Conservation (phyloP, 2,329 filamentous ascomycete genomes). For the Colletotrichum caudatum region DNA sequence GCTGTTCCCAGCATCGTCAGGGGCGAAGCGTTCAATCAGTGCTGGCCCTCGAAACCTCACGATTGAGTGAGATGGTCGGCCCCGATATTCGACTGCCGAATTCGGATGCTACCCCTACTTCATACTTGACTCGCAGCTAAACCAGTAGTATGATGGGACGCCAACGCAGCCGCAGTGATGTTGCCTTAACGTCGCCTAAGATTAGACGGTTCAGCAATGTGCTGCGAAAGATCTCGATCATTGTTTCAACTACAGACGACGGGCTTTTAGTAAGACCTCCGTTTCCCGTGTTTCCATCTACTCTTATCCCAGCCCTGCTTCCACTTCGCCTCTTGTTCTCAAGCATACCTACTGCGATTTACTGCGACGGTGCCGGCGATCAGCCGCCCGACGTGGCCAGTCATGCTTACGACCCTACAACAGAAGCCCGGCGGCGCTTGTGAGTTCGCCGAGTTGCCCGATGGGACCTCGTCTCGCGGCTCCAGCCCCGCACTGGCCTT, state of each 20-base stretch:
- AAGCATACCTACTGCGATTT: neutral
- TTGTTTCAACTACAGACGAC: neutral
- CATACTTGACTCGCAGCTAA: neutral
- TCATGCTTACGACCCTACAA: slow-evolving; percentile 1
- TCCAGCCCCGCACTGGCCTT: slow-evolving; percentile 45
- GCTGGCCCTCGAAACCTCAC: neutral
- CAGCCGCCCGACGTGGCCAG: neutral
- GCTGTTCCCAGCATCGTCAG: neutral
- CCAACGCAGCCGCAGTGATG: slow-evolving; percentile 25
- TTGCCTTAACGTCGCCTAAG: slow-evolving; percentile 7
- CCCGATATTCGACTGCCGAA: neutral
- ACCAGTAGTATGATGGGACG: neutral
- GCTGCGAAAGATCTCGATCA: slow-evolving; percentile 6
- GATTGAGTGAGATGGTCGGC: slow-evolving; percentile 3
- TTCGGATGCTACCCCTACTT: slow-evolving; percentile 6
- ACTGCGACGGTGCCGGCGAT: neutral
- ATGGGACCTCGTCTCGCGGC: slow-evolving; percentile 38
- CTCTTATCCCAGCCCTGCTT: no score
- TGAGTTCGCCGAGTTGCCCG: slow-evolving; percentile 1
- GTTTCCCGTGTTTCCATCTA: neutral
- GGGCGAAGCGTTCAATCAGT: neutral
- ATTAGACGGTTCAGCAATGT: slow-evolving; percentile 14
- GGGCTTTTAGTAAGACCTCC: neutral
- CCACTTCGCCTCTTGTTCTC: neutral
- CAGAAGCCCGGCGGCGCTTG: slow-evolving; percentile 18